A percentile compares a stretch with the other conserved stretches of the same genome.
Evolutionary conservation across 2,329 filamentous ascomycete species (phyloP).

Genomic region (Ambrosiella xylebori): DNA sequence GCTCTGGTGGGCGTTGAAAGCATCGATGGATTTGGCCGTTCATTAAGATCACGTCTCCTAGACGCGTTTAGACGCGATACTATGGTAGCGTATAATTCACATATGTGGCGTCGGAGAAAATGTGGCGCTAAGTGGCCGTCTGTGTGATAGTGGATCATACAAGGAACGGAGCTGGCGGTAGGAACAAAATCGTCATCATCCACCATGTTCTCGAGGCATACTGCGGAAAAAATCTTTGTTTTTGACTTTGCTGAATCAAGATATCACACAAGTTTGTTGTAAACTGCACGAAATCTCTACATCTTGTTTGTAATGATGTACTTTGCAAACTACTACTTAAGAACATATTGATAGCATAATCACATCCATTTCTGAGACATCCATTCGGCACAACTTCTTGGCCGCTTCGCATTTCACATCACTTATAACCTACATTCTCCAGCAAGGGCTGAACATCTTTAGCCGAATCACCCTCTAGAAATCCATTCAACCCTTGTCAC

Average conservation of each 20-base stretch:
- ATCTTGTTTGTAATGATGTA: too few species aligned
- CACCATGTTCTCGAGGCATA: too few species aligned
- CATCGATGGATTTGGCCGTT: neutral
- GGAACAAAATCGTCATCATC: too few species aligned
- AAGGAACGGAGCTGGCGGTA: too few species aligned
- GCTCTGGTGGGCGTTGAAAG: neutral
- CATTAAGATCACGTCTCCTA: constrained; percentile 1
- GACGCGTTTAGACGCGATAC: neutral
- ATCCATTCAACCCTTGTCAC: neutral
- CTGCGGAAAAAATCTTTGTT: too few species aligned
- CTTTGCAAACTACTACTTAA: too few species aligned
- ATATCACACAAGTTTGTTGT: too few species aligned
- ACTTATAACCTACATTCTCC: neutral
- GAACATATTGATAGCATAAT: too few species aligned
- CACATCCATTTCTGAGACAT: too few species aligned
- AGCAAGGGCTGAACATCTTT: neutral
- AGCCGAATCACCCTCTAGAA: neutral
- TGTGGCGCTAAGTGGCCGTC: neutral
- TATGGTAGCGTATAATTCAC: neutral
- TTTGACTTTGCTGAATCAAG: too few species aligned
- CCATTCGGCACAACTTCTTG: neutral
- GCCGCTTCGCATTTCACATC: neutral
- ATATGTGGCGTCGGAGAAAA: neutral
- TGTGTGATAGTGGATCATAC: too few species aligned
- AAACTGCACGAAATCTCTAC: too few species aligned